Evolutionary conservation across 306 rosid genomes (phyloP).

Genomic region (Quercus cerris): DNA sequence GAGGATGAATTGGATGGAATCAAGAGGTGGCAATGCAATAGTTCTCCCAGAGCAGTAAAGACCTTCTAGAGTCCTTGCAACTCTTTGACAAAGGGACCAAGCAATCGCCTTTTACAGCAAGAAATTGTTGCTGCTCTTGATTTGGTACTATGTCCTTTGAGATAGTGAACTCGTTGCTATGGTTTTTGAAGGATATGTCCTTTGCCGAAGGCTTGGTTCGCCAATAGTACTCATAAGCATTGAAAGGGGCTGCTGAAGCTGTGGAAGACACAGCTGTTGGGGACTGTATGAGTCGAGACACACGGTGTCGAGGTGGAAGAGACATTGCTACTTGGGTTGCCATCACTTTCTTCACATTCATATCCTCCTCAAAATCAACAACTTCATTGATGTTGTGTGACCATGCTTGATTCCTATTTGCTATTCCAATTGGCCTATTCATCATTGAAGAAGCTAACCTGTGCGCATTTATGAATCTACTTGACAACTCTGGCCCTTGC

Average conservation of each 20-base stretch:
- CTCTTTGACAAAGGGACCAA: constrained; percentile 52
- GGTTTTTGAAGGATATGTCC: background rate
- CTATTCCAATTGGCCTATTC: constrained; percentile 49
- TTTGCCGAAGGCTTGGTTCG: constrained; percentile 38
- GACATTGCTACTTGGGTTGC: constrained; percentile 41
- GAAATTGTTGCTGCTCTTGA: constrained; percentile 36
- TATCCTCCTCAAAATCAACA: constrained; percentile 35
- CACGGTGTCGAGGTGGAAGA: constrained; percentile 59
- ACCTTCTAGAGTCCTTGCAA: constrained; percentile 75
- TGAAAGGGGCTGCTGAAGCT: constrained; percentile 43
- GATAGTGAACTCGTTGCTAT: constrained; percentile 17
- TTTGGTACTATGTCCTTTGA: constrained; percentile 26
- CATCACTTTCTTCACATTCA: constrained; percentile 19
- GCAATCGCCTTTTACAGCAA: constrained; percentile 57
- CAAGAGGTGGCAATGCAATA: constrained; percentile 88
- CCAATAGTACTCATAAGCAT: constrained; percentile 74
- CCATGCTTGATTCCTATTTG: constrained; percentile 53
- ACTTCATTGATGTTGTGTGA: constrained; percentile 43
- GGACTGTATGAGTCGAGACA: constrained; percentile 39
- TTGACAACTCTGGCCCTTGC: constrained; percentile 22
- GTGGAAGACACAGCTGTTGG: constrained; percentile 17
- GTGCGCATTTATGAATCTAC: constrained; percentile 36
- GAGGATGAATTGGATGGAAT: background rate
- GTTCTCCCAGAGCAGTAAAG: constrained; percentile 69
- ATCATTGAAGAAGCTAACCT: constrained; percentile 44